These are phyloP conservation scores for Russula lepida DNA, from an alignment of 768 basidiomycete species.

Conservation along the genomic window DNA sequence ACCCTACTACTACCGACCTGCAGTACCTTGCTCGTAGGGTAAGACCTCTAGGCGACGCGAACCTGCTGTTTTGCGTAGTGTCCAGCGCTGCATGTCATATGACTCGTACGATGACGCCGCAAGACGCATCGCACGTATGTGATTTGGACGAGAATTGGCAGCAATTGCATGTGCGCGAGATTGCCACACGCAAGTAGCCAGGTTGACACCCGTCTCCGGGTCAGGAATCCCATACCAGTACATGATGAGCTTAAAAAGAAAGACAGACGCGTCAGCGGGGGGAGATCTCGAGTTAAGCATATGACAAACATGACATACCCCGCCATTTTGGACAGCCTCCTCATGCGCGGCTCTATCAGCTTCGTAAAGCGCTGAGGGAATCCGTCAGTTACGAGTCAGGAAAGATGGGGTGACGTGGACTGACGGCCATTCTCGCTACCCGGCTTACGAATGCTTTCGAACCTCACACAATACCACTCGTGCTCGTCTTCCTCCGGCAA, in stretches of 20 bases:
- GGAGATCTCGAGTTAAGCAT: background rate
- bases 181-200: conserved; percentile 96
- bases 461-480: conserved; percentile 91
- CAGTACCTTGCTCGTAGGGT: conserved; percentile 53
- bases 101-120: conserved; percentile 69
- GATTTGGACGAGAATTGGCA: conserved; percentile 73
- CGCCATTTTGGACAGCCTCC: conserved; percentile 83
- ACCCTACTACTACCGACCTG: conserved; percentile 63
- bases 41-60: conserved; percentile 47
- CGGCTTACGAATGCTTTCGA: conserved; percentile 66
- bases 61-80: conserved; percentile 59
- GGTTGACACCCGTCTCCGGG: conserved; percentile 67
- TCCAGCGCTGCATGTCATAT: conserved; percentile 70
- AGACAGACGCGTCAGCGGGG: conserved; percentile 7
- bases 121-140: conserved; percentile 75
- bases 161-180: conserved; percentile 75
- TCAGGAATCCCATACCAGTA: conserved; percentile 94
- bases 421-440: conserved; percentile 64
- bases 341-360: conserved; percentile 86
- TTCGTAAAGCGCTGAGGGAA: conserved; percentile 64
- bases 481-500: conserved; percentile 65
- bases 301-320: conserved; percentile 41
- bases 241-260: conserved; percentile 53
- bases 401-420: background rate
- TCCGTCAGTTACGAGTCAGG: background rate